These are phyloP conservation scores for Kluyveromyces aestuarii DNA, from an alignment of 805 yeast genomes.

Conservation along the genomic window DNA sequence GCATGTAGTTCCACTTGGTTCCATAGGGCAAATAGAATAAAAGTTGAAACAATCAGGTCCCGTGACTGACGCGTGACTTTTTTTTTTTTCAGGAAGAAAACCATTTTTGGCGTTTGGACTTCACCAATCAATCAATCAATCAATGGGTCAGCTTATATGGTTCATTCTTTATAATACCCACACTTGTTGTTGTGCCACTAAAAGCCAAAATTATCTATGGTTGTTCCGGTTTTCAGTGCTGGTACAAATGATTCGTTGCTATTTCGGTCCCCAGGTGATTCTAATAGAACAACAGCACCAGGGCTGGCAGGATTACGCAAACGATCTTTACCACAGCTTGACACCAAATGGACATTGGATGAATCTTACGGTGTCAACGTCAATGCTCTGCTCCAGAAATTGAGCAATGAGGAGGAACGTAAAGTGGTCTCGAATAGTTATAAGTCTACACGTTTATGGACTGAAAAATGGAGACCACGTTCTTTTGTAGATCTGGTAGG, in stretches of 20 bases:
- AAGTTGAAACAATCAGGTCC: too few relatives aligned
- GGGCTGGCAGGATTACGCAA: neutral
- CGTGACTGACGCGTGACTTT: too few relatives aligned
- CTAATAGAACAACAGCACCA: too few relatives aligned
- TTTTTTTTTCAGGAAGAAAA: too few relatives aligned
- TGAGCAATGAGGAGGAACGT: constrained; percentile 16
- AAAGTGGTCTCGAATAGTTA: neutral
- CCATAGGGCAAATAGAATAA: too few relatives aligned
- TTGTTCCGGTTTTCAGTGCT: neutral
- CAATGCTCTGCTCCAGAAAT: constrained; percentile 27
- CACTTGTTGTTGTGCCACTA: too few relatives aligned
- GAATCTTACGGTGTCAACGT: constrained; percentile 33
- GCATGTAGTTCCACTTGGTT: too few relatives aligned
- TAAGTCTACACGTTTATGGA: constrained; percentile 29
- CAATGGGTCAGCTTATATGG: too few relatives aligned
- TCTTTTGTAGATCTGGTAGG: constrained; percentile 61
- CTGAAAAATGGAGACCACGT: constrained; percentile 62
- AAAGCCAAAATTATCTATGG: neutral
- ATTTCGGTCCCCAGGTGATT: neutral
- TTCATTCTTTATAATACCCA: too few relatives aligned
- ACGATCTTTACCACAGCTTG: neutral
- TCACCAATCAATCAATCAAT: too few relatives aligned
- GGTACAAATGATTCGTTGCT: neutral
- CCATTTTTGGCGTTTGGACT: too few relatives aligned
- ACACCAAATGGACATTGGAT: constrained; percentile 17